Conservation (phyloP, 169 alveolate genomes). For the Eimeria sp. region DNA sequence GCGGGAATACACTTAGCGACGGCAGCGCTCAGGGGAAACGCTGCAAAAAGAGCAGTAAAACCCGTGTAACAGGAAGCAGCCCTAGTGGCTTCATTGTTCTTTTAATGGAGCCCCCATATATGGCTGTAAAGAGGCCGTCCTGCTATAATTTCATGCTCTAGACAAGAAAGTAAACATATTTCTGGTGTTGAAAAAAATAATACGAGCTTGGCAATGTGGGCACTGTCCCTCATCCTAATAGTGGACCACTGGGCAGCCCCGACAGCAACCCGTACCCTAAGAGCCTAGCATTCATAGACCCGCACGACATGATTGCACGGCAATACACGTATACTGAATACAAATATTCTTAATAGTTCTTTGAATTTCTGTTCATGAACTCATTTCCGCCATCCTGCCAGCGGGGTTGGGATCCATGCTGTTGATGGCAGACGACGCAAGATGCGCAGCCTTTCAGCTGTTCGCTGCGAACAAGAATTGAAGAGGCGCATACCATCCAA, state of each 20-base stretch:
- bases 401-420: too few relatives aligned
- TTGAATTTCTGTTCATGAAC: too few relatives aligned
- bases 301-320: neutral
- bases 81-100: neutral
- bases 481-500: neutral
- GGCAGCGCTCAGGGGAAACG: neutral
- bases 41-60: neutral
- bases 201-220: neutral
- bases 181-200: neutral
- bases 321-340: neutral
- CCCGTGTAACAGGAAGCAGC: neutral
- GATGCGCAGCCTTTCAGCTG: neutral
- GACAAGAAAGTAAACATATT: neutral
- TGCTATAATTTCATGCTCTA: neutral
- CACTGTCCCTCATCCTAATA: neutral
- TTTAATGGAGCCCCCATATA: neutral
- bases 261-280: neutral
- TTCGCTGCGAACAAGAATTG: neutral
- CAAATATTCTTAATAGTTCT: neutral
- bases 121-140: neutral
- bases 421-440: neutral
- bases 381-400: too few relatives aligned
- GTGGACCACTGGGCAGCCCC: conserved; percentile 48
- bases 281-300: neutral
- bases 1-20: neutral